Conservation (phyloP, 805 yeast genomes). For the Kodamaea lidongshanica region DNA sequence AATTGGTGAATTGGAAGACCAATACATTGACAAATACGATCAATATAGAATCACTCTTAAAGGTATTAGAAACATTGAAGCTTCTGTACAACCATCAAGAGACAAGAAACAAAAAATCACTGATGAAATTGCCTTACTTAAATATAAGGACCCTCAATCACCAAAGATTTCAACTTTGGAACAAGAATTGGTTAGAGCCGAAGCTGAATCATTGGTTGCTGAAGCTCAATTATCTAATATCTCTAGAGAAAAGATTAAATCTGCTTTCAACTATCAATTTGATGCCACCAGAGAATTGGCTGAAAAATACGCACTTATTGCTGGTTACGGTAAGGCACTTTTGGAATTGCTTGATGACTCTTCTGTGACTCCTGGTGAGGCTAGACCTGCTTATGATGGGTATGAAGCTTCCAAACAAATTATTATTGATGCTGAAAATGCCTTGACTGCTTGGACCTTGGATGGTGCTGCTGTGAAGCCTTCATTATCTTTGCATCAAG, state of each 20-base stretch:
- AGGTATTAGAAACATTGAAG: constrained; percentile 77
- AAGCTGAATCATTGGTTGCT: constrained; percentile 86
- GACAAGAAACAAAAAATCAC: constrained; percentile 82
- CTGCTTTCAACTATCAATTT: constrained; percentile 77
- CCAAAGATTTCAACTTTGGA: constrained; percentile 76
- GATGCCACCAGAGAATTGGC: constrained; percentile 82
- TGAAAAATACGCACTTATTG: constrained; percentile 78
- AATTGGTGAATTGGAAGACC: constrained; percentile 82
- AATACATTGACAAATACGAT: constrained; percentile 79
- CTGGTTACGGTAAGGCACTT: constrained; percentile 85
- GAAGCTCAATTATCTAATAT: constrained; percentile 87
- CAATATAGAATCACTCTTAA: constrained; percentile 80
- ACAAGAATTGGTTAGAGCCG: constrained; percentile 87
- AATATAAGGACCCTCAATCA: constrained; percentile 80
- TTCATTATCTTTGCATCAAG: constrained; percentile 63
- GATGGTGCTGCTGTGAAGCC: constrained; percentile 80
- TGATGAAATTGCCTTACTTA: constrained; percentile 76
- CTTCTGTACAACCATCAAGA: constrained; percentile 82
- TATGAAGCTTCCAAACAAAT: constrained; percentile 85
- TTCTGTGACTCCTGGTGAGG: constrained; percentile 88
- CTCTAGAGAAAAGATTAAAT: constrained; percentile 80
- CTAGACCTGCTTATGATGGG: constrained; percentile 85
- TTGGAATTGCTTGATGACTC: constrained; percentile 77
- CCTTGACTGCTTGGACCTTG: constrained; percentile 78
- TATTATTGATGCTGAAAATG: constrained; percentile 78